These are phyloP conservation scores for Paraphaeosphaeria sporulosa DNA, from an alignment of 2,329 filamentous ascomycete genomes.

Conservation along the genomic window DNA sequence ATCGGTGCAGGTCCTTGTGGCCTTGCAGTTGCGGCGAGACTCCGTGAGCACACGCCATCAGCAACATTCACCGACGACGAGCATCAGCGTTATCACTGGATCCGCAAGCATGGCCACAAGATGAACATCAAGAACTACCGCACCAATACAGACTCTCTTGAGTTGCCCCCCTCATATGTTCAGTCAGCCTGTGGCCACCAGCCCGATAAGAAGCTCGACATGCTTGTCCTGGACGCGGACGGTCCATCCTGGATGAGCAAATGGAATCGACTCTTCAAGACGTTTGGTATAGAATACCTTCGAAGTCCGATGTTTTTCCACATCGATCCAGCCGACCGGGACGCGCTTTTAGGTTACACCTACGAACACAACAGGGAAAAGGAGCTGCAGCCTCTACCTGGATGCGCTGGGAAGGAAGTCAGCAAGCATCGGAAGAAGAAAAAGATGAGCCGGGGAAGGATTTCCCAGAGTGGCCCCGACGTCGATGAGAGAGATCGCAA, in stretches of 20 bases:
- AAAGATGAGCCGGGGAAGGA: slow-evolving; percentile 53
- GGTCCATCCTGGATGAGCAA: slow-evolving; percentile 71
- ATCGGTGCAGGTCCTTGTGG: slow-evolving; percentile 78
- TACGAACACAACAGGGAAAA: slow-evolving; percentile 66
- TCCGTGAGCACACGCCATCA: slow-evolving; percentile 75
- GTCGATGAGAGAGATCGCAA: slow-evolving; percentile 57
- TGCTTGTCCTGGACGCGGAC: slow-evolving; percentile 71
- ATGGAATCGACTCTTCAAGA: slow-evolving; percentile 74
- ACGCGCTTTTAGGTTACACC: slow-evolving; percentile 74
- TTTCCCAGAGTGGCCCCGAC: slow-evolving; percentile 48
- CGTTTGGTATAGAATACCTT: slow-evolving; percentile 74
- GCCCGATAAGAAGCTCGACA: slow-evolving; percentile 23
- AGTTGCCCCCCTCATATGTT: slow-evolving; percentile 30
- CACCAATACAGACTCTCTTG: slow-evolving; percentile 47
- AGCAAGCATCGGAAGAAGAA: slow-evolving; percentile 80
- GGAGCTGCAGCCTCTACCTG: slow-evolving; percentile 74
- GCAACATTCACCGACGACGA: slow-evolving; percentile 86
- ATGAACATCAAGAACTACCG: slow-evolving; percentile 65
- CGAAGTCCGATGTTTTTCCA: slow-evolving; percentile 87
- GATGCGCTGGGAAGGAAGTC: slow-evolving; percentile 79
- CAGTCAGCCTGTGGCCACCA: slow-evolving; percentile 26
- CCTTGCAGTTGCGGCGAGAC: slow-evolving; percentile 74
- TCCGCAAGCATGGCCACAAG: slow-evolving; percentile 68
- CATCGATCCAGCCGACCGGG: slow-evolving; percentile 76
- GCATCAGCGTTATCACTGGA: slow-evolving; percentile 82